A percentile compares a stretch with the other conserved stretches of the same genome.
phyloP scores from a whole-genome alignment of 2,329 filamentous ascomycete species.

The Sodiomyces alkalinus region DNA sequence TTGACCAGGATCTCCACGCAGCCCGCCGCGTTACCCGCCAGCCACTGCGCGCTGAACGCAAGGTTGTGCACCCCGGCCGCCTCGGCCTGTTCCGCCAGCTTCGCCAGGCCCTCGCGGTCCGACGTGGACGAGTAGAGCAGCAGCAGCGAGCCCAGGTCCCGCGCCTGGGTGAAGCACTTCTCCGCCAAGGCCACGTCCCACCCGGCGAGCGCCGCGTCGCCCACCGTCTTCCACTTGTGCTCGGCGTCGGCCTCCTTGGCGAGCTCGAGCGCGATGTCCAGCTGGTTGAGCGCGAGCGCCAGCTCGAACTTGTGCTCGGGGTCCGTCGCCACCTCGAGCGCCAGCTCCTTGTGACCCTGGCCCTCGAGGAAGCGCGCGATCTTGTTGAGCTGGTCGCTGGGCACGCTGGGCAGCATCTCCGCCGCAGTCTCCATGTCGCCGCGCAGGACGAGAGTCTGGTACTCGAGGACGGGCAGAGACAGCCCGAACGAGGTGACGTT shows the following conservation, averaged over 20 bases:
- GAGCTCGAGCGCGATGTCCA: conserved; percentile 73
- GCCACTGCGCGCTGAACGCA: conserved; percentile 82
- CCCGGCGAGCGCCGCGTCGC: conserved; percentile 70
- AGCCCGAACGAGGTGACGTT: conserved; percentile 79
- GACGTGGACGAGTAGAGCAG: conserved; percentile 79
- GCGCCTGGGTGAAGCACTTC: conserved; percentile 84
- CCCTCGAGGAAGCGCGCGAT: conserved; percentile 95
- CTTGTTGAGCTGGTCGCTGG: conserved; percentile 91
- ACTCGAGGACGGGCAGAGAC: conserved; percentile 86
- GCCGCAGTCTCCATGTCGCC: conserved; percentile 85
- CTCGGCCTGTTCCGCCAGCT: conserved; percentile 60
- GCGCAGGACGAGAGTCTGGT: conserved; percentile 88
- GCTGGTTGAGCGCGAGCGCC: conserved; percentile 65
- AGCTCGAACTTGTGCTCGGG: conserved; percentile 94
- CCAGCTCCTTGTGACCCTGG: conserved; percentile 91
- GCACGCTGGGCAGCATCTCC: conserved; percentile 71
- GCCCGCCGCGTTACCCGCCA: conserved; percentile 64
- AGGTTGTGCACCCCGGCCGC: conserved; percentile 76
- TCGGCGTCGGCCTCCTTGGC: conserved; percentile 74
- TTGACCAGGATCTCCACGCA: conserved; percentile 68
- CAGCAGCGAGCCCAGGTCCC: conserved; percentile 77
- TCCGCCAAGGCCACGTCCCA: conserved; percentile 85
- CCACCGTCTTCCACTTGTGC: conserved; percentile 97
- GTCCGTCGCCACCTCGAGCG: conserved; percentile 86
- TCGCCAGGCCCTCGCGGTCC: conserved; percentile 57